Percentiles rank a stretch among this genome's conserved stretches.
Evolutionary conservation across 2,329 filamentous ascomycete genomes (phyloP).

Genomic region (Didymella sp.): DNA sequence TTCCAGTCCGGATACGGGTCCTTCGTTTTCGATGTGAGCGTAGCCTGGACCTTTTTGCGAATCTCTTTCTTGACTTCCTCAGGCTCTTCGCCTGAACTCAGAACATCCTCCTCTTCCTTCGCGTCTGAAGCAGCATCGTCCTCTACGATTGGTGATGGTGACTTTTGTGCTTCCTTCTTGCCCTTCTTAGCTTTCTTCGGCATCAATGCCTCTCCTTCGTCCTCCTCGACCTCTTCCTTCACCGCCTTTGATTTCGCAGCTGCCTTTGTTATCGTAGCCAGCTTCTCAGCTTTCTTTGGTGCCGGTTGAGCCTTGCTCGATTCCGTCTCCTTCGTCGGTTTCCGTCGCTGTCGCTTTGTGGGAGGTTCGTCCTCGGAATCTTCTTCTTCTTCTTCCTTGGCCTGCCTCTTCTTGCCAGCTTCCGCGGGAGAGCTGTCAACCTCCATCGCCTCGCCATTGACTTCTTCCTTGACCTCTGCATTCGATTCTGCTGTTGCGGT

Average conservation of each 20-base stretch:
- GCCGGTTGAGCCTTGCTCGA: conserved; percentile 12
- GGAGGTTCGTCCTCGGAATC: conserved; percentile 49
- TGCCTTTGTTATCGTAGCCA: conserved; percentile 22
- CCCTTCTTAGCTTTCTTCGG: conserved; percentile 25
- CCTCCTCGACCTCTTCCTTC: conserved; percentile 27
- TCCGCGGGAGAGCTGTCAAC: conserved; percentile 29
- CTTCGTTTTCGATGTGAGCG: conserved; percentile 70
- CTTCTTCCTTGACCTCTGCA: conserved; percentile 29
- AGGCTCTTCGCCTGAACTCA: conserved; percentile 68
- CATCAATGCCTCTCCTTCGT: conserved; percentile 27
- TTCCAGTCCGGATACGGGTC: conserved; percentile 97
- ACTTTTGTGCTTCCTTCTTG: conserved; percentile 31
- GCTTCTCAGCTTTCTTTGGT: conserved; percentile 29
- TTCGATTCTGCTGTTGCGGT: conserved; percentile 26
- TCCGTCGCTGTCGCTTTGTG: conserved; percentile 46
- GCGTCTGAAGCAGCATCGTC: conserved; percentile 34
- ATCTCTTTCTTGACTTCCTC: conserved; percentile 76
- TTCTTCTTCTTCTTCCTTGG: conserved; percentile 40
- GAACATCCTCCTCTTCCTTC: conserved; percentile 48
- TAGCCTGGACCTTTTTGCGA: conserved; percentile 80
- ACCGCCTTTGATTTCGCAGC: conserved; percentile 21
- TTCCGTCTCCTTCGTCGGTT: conserved; percentile 32
- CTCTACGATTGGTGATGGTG: conserved; percentile 29
- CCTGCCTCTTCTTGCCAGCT: conserved; percentile 36
- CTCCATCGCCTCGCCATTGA: conserved; percentile 34